Conservation (phyloP, 768 basidiomycete species). For the Suillus discolor region DNA sequence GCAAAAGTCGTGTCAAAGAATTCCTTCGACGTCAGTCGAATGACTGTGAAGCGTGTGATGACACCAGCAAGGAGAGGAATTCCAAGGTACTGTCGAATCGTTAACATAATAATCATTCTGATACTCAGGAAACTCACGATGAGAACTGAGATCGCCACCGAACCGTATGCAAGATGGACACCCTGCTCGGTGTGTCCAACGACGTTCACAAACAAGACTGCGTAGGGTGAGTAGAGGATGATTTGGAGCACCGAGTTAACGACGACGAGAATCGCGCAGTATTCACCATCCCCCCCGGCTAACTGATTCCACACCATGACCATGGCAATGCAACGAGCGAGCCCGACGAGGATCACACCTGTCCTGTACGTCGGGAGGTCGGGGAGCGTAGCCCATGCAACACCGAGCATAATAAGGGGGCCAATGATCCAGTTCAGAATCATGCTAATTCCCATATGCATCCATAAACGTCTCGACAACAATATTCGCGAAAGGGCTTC, state of each 20-base stretch:
- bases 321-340: constrained; percentile 50
- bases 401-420: constrained; percentile 80
- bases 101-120: constrained; percentile 2
- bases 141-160: constrained; percentile 66
- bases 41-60: constrained; percentile 62
- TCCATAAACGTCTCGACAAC: constrained; percentile 54
- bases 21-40: constrained; percentile 43
- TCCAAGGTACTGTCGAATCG: constrained; percentile 64
- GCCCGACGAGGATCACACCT: constrained; percentile 82
- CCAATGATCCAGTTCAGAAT: constrained; percentile 81
- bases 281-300: constrained; percentile 66
- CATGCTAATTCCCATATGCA: constrained; percentile 68
- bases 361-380: constrained; percentile 74
- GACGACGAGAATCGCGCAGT: constrained; percentile 80
- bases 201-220: constrained; percentile 73
- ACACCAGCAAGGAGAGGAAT: constrained; percentile 77
- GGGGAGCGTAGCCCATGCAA: constrained; percentile 85
- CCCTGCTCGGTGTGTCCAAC: constrained; percentile 48
- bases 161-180: constrained; percentile 55
- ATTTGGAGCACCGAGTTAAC: constrained; percentile 83
- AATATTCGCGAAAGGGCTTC: constrained; percentile 66
- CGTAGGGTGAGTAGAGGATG: constrained; percentile 64
- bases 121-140: constrained; percentile 53
- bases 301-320: constrained; percentile 84
- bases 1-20: constrained; percentile 64